These are phyloP conservation scores for Tausonia pullulans DNA, from an alignment of 1,284 basidiomycete species.

Conservation along the genomic window DNA sequence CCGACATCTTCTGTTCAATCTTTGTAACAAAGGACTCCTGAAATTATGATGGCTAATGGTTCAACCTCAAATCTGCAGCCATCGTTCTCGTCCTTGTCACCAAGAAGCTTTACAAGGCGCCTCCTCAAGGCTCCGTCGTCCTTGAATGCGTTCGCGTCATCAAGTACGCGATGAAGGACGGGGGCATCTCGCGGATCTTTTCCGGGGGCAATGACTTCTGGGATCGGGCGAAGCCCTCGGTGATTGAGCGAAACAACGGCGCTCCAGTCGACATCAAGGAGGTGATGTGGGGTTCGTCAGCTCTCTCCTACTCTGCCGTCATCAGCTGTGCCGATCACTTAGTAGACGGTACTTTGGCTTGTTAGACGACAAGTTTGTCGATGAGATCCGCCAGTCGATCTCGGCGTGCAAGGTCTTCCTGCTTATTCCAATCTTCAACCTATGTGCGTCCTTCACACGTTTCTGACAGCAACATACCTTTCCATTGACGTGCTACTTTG, in stretches of 20 bases:
- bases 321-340: background rate
- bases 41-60: background rate
- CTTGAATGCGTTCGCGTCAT: conserved; percentile 29
- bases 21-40: background rate
- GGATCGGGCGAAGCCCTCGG: conserved; percentile 27
- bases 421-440: conserved; percentile 29
- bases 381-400: conserved; percentile 37
- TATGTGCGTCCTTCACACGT: background rate
- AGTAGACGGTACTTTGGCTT: conserved; percentile 30
- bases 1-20: background rate
- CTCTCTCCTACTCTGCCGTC: too few relatives aligned
- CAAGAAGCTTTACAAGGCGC: conserved; percentile 35
- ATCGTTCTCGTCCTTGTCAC: conserved; percentile 34
- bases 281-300: too few relatives aligned
- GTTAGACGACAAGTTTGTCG: conserved; percentile 38
- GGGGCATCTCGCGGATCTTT: conserved; percentile 21
- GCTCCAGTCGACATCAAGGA: too few relatives aligned
- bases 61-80: conserved; percentile 23
- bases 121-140: conserved; percentile 39
- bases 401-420: conserved; percentile 39
- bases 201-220: conserved; percentile 34
- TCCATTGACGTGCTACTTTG: too few relatives aligned
- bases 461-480: too few relatives aligned
- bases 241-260: background rate
- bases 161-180: conserved; percentile 21